Base-by-base conservation (phyloP, 768 basidiomycete species). In the Austroboletus festivus region DNA sequence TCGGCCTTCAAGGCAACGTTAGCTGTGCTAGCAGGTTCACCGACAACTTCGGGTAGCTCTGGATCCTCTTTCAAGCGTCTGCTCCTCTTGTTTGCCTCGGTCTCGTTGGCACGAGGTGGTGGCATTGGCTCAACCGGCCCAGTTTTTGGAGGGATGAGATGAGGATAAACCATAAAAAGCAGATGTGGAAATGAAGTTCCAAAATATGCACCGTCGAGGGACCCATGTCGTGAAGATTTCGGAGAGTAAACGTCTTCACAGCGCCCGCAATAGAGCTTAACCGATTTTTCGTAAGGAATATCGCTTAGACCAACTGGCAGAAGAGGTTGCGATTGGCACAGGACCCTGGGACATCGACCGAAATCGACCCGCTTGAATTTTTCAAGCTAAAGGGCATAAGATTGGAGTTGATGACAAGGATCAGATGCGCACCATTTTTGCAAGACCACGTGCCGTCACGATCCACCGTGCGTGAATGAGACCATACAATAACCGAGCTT, bases 361-460 rank as follows among this genome's bases (percentile, higher is more conserved):
- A 99, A 99, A 67, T 99, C 96, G 46, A 91, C 93, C 55, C 91
- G 88, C 69, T 94, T 96, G 77, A 95, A 97, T 72, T 99, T 99
- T 58, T 97, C 93, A 48, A 97, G 79, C 89, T 89, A 57, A 21
- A 38, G 23, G 15, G 23, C 24, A 21, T 57, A n/a, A 57, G 52
- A 16, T 16, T 44, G 12, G 20, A 15, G 9, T 23, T 20, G 4
- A 9, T 11, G 50, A 30, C n/a, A 22, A 23, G 31, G 28, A 22
- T 15, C 7, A 28, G 5, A n/a, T 11, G 24, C 65, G 52, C 53
- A 93, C 95, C 95, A 98, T 99, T 71, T 99, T 99, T 15, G 85
- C 78, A 6, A 99, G 75, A 10, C 95, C 94, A 4, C 95, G 78
- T 4, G 89, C 89, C 0, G 95, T 98, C 47, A 97, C 88, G 44